Evolutionary conservation across 768 basidiomycete species (phyloP).

Genomic region (Boletus insuetus): DNA sequence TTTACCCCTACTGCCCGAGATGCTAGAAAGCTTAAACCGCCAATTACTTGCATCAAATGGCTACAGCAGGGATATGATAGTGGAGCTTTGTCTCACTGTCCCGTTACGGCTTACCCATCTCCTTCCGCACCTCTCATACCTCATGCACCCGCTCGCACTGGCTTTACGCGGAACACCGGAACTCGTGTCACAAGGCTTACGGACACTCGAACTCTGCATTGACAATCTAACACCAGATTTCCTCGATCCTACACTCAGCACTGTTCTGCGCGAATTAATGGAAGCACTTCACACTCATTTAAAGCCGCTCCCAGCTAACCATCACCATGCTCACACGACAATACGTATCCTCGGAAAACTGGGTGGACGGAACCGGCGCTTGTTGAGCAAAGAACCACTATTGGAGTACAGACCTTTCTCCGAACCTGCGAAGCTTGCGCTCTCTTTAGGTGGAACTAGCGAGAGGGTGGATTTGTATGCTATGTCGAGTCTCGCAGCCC

Average conservation of each 20-base stretch:
- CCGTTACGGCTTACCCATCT: constrained; percentile 94
- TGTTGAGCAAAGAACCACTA: constrained; percentile 76
- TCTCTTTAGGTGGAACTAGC: constrained; percentile 70
- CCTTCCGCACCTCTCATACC: constrained; percentile 88
- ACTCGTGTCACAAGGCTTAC: constrained; percentile 89
- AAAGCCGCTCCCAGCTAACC: constrained; percentile 84
- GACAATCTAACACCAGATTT: constrained; percentile 98
- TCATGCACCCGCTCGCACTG: constrained; percentile 94
- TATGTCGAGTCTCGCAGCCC: constrained; percentile 60
- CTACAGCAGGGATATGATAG: constrained; percentile 85
- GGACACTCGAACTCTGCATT: constrained; percentile 97
- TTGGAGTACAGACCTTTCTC: constrained; percentile 70
- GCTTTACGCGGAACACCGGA: constrained; percentile 86
- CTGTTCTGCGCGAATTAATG: constrained; percentile 91
- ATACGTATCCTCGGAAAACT: constrained; percentile 96
- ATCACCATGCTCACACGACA: constrained; percentile 89
- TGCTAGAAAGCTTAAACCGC: constrained; percentile 91
- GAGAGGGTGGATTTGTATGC: constrained; percentile 68
- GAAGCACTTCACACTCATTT: constrained; percentile 89
- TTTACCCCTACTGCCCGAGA: constrained; percentile 91
- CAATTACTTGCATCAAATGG: constrained; percentile 85
- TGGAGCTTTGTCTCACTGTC: constrained; percentile 95
- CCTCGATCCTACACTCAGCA: constrained; percentile 91
- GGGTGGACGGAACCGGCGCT: constrained; percentile 87
- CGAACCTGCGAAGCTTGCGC: constrained; percentile 62